phyloP scores from a whole-genome alignment of 208 protist species.

The Leishmania gerbilli region DNA sequence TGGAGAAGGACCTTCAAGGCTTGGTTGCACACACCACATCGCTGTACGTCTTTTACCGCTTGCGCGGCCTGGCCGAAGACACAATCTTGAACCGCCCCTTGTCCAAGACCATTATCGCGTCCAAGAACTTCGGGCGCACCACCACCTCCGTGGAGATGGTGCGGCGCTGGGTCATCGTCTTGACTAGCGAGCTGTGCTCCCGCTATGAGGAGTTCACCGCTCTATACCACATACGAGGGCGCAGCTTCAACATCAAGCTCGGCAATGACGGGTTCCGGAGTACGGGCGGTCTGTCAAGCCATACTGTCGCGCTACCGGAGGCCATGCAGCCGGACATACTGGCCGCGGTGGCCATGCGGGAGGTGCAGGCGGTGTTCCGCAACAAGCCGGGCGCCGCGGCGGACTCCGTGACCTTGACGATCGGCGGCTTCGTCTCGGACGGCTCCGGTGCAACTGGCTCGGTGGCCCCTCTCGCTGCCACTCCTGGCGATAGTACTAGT shows the following conservation, averaged over 20 bases:
- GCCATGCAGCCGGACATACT: slow-evolving; percentile 36
- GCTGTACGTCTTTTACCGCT: slow-evolving; percentile 39
- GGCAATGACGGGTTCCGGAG: slow-evolving; percentile 46
- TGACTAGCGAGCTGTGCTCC: slow-evolving; percentile 56
- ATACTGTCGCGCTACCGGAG: slow-evolving; percentile 46
- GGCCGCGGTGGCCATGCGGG: slow-evolving; percentile 20
- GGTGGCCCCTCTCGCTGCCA: background rate
- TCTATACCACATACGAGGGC: slow-evolving; percentile 34
- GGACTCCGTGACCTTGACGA: slow-evolving; percentile 38
- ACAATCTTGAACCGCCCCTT: slow-evolving; percentile 45
- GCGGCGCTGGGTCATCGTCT: slow-evolving; percentile 59
- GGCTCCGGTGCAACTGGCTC: background rate
- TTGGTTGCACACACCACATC: background rate
- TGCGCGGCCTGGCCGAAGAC: slow-evolving; percentile 51
- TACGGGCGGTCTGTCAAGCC: slow-evolving; percentile 36
- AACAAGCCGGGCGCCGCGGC: background rate
- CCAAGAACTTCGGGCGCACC: slow-evolving; percentile 58
- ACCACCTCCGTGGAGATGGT: slow-evolving; percentile 33
- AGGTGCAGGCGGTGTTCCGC: slow-evolving; percentile 7
- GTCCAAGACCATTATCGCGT: slow-evolving; percentile 61
- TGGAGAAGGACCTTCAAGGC: background rate
- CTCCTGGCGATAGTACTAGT: background rate
- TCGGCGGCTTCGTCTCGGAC: slow-evolving; percentile 29
- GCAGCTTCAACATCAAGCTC: slow-evolving; percentile 61
- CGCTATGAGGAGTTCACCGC: slow-evolving; percentile 55